phyloP scores from a whole-genome alignment of 129 eudicot genomes.

The Pseudognaphalium luteoalbum region DNA sequence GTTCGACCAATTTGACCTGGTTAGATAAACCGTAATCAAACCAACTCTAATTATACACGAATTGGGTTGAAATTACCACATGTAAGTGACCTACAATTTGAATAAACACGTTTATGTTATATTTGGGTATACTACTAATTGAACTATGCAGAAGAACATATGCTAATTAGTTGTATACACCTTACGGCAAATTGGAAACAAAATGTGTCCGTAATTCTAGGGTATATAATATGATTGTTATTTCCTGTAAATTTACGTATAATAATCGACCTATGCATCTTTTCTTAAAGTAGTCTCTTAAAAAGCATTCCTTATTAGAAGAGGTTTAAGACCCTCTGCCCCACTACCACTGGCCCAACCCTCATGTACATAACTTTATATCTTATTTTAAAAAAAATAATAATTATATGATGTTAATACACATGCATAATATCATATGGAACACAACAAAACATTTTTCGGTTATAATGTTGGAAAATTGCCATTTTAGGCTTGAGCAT shows the following conservation, averaged over 20 bases:
- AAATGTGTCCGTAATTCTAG: background rate
- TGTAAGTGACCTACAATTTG: background rate
- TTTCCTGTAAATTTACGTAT: background rate
- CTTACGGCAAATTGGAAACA: background rate
- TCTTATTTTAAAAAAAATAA: no score
- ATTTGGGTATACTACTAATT: background rate
- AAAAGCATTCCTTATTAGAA: background rate
- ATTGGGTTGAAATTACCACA: background rate
- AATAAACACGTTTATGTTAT: no score
- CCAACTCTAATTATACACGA: background rate
- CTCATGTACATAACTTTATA: background rate
- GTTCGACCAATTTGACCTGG: background rate
- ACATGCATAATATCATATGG: background rate
- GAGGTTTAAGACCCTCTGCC: conserved; percentile 12
- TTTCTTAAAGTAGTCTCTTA: background rate
- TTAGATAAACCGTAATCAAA: no score
- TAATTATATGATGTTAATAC: background rate
- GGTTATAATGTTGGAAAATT: background rate
- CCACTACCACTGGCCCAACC: conserved; percentile 2
- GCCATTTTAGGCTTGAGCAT: conserved; percentile 7
- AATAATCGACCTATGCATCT: conserved; percentile 4
- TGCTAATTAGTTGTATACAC: background rate
- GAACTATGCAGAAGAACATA: background rate
- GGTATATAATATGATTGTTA: background rate
- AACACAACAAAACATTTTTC: conserved; percentile 8